A percentile compares a stretch with the other conserved stretches of the same genome.
These are phyloP conservation scores for Thelonectria olida DNA, from an alignment of 2,329 filamentous ascomycete species.

Conservation along the genomic window DNA sequence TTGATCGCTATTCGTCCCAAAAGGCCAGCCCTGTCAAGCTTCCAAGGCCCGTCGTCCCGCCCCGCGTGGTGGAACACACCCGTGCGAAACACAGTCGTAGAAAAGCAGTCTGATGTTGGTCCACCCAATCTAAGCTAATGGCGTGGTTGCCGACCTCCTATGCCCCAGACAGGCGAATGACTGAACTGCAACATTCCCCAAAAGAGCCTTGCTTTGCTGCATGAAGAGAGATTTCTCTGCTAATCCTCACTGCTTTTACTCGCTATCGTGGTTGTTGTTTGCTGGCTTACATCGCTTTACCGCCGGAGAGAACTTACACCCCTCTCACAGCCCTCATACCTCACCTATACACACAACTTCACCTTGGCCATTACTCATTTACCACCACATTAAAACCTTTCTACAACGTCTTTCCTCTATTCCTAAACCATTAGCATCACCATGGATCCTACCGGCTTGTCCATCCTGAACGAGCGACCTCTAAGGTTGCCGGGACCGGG, in stretches of 20 bases:
- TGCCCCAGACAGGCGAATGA: constrained; percentile 36
- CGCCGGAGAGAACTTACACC: not conserved
- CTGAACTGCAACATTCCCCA: constrained; percentile 34
- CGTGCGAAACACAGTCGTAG: constrained; percentile 22
- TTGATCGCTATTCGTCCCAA: constrained; percentile 34
- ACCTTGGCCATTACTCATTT: not conserved
- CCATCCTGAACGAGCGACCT: constrained; percentile 58
- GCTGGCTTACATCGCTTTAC: constrained; percentile 15
- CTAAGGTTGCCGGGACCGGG: constrained; percentile 52
- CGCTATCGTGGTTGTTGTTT: constrained; percentile 26
- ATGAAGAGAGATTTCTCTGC: constrained; percentile 17
- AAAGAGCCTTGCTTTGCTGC: constrained; percentile 37
- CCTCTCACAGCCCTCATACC: not conserved
- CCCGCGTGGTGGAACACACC: constrained; percentile 27
- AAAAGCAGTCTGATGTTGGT: constrained; percentile 40
- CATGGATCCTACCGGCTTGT: constrained; percentile 46
- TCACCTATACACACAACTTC: constrained; percentile 1
- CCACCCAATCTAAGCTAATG: constrained; percentile 39
- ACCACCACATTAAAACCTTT: not conserved
- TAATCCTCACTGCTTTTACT: constrained; percentile 23
- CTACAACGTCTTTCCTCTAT: constrained; percentile 10
- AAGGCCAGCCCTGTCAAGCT: constrained; percentile 21
- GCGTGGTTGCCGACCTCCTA: constrained; percentile 32
- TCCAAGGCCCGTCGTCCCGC: constrained; percentile 20
- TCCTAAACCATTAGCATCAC: constrained; percentile 9